Base-by-base conservation (phyloP, 2,329 filamentous ascomycete genomes). In the Penicillium sp. region DNA sequence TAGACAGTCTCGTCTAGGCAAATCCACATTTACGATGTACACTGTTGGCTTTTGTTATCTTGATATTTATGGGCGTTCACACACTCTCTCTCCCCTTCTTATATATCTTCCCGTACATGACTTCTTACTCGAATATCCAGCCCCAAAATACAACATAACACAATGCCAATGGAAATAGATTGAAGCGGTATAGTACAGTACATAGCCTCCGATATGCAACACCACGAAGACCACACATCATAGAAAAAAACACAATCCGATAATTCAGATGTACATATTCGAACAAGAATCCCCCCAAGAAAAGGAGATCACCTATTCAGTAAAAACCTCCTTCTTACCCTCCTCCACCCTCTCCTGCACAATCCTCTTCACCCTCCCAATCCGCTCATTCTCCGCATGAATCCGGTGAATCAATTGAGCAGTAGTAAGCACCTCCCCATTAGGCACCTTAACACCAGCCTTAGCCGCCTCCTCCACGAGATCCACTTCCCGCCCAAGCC, bases 371-470 rank as follows among this genome's bases (percentile, higher is more conserved):
- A 65, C 51, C 53, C 59, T 62, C 23, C 62, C 62, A 16, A 64
- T 42, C 7, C 62, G 61, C 56, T 63, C 60, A 32, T 60, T 51
- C n/a, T 47, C 57, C 19, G 40, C 32, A 52, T 63, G 61, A 42
- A 63, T 59, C 5, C 49, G 55, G 36, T 65, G 51, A 51, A 75
- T 64, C 63, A 73, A 64, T 32, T 58, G 58, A 51, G 62, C 61
- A 30, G 42, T 36, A 13, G 58, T 60, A 16, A 61, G 26, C 18
- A 38, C 26, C 30, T 57, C 57, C 7, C 41, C 52, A 11, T 19
- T 1, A 16, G 47, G 19, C 23, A 56, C 29, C 26, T 50, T 29
- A 26, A 61, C 61, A 60, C 34, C 68, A 62, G 50, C 46, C 71
- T 58, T 58, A 65, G 57, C 43, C 11, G 66, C 65, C 49, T 62